Base-by-base conservation (phyloP, 768 basidiomycete species). In the Candolleomyces aberdarensis region DNA sequence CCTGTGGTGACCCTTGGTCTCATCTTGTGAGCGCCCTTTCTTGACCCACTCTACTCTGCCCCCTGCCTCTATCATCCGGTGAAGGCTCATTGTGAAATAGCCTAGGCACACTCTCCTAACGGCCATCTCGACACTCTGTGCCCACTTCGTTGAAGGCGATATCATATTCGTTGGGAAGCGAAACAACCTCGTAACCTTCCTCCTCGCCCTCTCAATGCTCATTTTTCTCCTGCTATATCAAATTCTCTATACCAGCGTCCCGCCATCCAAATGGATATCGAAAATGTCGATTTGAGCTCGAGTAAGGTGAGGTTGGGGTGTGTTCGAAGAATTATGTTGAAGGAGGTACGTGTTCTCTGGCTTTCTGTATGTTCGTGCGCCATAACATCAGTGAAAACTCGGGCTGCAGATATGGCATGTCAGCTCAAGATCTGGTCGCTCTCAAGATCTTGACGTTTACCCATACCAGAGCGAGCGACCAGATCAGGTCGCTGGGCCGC, bases 121-220 rank as follows among this genome's bases (percentile, higher is more conserved):
- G 3, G 70, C 82, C 29, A 69, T 87, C 11, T 89, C 94, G 72
- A 83, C 89, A 13, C 75, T 92, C 32, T 96, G 96, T 69, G 83
- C 88, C n/a, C 91, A 90, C 70, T 91, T 92, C 64, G 74, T 96
- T 60, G 94, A 96, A 71, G 87, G 89, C 36, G 82, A 91, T 61
- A 88, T 85, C 56, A 85, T 96, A 61, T 97, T 94, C 70, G 85
- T 90, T 26, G 95, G 95, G 40, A 92, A 89, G 70, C 86, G 95
- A 96, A 75, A 89, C 91, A 17, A 85, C 96, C 63, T 91, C 91
- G 14, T 94, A 92, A 72, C 83, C 22, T 52, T 22, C 22, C 51
- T 52, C 13, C 51, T 52, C 22, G 13, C 26, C 2, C 26, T 26
- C 26, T 26, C 26, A 26, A 1, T 26, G 26, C 51, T 13, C 31